Evolutionary conservation across 1,139 yeast species (phyloP).

Genomic region (Magnusiomyces sp.): DNA sequence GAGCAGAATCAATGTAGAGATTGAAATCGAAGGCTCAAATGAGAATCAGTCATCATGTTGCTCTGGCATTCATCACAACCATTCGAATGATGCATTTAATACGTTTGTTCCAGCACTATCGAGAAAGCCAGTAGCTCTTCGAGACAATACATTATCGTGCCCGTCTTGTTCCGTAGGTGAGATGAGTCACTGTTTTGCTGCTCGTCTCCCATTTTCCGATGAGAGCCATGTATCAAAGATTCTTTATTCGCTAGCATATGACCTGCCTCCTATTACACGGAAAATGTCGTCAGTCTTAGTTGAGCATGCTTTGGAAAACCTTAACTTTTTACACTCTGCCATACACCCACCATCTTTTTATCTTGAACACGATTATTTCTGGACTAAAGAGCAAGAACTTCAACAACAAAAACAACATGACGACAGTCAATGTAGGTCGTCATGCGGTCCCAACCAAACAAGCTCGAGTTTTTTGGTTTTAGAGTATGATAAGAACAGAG

Average conservation of each 20-base stretch:
- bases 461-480: too few relatives aligned
- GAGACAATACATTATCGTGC: conserved; percentile 11
- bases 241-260: conserved; percentile 12
- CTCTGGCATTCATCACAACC: not conserved
- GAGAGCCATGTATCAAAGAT: conserved; percentile 10
- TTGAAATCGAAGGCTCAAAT: not conserved
- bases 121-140: conserved; percentile 9
- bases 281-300: conserved; percentile 12
- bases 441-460: conserved; percentile 14
- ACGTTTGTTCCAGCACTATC: conserved; percentile 12
- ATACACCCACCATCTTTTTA: conserved; percentile 16
- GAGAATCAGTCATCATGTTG: not conserved
- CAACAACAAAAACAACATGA: too few relatives aligned
- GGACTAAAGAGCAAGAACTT: conserved; percentile 8
- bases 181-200: conserved; percentile 16
- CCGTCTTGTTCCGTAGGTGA: conserved; percentile 15
- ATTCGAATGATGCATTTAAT: conserved; percentile 2
- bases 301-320: conserved; percentile 11
- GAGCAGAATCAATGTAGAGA: not conserved
- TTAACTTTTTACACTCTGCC: conserved; percentile 15
- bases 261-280: conserved; percentile 14
- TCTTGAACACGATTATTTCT: conserved; percentile 16
- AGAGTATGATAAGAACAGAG: conserved; percentile 15
- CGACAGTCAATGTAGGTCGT: too few relatives aligned
- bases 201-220: conserved; percentile 12